phyloP scores from a whole-genome alignment of 2,329 filamentous ascomycete species.

The Aspergillus japonicus region DNA sequence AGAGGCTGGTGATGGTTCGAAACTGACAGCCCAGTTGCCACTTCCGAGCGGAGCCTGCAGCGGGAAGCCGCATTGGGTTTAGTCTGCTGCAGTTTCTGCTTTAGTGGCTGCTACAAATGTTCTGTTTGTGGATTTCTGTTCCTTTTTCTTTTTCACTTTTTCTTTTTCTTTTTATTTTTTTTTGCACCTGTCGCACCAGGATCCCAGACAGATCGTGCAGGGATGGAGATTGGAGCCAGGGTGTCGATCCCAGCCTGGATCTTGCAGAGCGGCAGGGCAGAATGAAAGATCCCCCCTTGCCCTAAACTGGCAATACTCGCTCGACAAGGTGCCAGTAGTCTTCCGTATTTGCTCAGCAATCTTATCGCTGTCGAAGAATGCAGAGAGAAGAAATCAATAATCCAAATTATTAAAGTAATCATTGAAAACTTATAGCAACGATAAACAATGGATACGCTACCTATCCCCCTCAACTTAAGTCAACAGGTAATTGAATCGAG shows the following conservation, averaged over 20 bases:
- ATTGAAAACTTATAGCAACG: no score
- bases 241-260: constrained; percentile 12
- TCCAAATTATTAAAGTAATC: background rate
- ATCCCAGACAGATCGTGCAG: constrained; percentile 12
- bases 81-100: background rate
- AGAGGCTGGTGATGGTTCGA: constrained; percentile 2
- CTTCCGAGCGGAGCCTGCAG: constrained; percentile 1
- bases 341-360: background rate
- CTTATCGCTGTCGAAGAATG: no score
- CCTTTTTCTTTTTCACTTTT: background rate
- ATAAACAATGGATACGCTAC: no score
- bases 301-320: background rate
- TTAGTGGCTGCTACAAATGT: background rate
- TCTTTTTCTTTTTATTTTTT: background rate
- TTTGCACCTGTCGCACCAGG: background rate
- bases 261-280: constrained; percentile 5
- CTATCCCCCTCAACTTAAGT: no score
- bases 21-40: constrained; percentile 5
- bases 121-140: no score
- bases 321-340: background rate
- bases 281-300: background rate
- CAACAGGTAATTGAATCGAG: no score
- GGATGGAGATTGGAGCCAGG: constrained; percentile 4
- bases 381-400: background rate
- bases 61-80: constrained; percentile 1